phyloP scores from a whole-genome alignment of 2,329 filamentous ascomycete species.

The Calonectria naviculata region DNA sequence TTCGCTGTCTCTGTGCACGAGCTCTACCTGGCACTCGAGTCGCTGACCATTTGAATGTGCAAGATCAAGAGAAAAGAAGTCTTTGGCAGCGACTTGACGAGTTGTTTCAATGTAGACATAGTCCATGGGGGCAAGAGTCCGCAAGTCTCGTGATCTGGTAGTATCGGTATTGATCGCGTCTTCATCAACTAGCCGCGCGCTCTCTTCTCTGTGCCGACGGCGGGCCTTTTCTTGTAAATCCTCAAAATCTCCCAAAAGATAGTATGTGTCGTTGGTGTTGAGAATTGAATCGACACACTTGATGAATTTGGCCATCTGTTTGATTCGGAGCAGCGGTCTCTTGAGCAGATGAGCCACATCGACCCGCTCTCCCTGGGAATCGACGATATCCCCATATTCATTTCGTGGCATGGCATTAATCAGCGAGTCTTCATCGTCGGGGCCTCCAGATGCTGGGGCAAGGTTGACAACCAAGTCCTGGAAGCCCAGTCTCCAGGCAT shows the following conservation, averaged over 20 bases:
- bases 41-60: slow-evolving; percentile 91
- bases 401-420: slow-evolving; percentile 70
- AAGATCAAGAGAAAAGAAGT: slow-evolving; percentile 88
- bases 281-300: slow-evolving; percentile 71
- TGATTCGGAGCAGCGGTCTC: slow-evolving; percentile 86
- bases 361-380: slow-evolving; percentile 86
- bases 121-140: slow-evolving; percentile 78
- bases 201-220: slow-evolving; percentile 70
- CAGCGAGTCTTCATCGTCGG: slow-evolving; percentile 70
- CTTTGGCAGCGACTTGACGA: slow-evolving; percentile 88
- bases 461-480: slow-evolving; percentile 95
- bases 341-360: slow-evolving; percentile 96
- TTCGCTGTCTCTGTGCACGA: slow-evolving; percentile 85
- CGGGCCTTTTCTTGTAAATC: slow-evolving; percentile 81
- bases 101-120: slow-evolving; percentile 78
- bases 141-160: slow-evolving; percentile 81
- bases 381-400: slow-evolving; percentile 73
- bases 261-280: slow-evolving; percentile 58
- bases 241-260: slow-evolving; percentile 68
- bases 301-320: slow-evolving; percentile 87
- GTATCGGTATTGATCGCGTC: slow-evolving; percentile 87
- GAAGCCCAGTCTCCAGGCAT: slow-evolving; percentile 92
- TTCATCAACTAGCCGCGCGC: slow-evolving; percentile 83
- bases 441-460: slow-evolving; percentile 69
- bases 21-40: slow-evolving; percentile 87